Percentiles rank a stretch among this genome's conserved stretches.
These are phyloP conservation scores for Geotrichum restrictum DNA, from an alignment of 1,139 yeast species.

Conservation along the genomic window DNA sequence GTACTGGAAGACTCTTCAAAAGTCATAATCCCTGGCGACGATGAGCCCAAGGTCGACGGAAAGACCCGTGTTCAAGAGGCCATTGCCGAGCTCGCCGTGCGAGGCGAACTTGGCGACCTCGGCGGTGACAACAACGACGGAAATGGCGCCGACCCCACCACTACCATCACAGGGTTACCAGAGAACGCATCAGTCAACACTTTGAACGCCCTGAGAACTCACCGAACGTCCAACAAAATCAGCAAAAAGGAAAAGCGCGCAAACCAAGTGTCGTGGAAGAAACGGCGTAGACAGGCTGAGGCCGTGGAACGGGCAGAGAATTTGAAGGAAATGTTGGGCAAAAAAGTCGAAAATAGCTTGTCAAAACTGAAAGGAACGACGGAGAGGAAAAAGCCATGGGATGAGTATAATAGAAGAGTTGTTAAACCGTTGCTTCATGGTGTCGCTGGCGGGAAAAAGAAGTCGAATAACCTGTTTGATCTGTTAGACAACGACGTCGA, in stretches of 20 bases:
- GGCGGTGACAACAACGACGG: constrained; percentile 21
- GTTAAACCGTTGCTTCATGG: constrained; percentile 8
- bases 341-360: constrained; percentile 32
- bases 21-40: constrained; percentile 1
- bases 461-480: constrained; percentile 15
- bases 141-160: too few relatives aligned
- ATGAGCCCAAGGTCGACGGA: constrained; percentile 25
- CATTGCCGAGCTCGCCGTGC: constrained; percentile 34
- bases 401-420: constrained; percentile 19
- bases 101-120: constrained; percentile 27
- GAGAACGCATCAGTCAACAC: constrained; percentile 7
- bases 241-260: constrained; percentile 18
- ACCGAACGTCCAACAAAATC: neutral
- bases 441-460: constrained; percentile 6
- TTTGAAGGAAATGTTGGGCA: constrained; percentile 31
- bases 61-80: constrained; percentile 33
- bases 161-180: too few relatives aligned
- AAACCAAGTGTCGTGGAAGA: constrained; percentile 28
- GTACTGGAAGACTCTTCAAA: neutral
- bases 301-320: constrained; percentile 33
- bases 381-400: constrained; percentile 29
- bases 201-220: neutral
- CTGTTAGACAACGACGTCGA: constrained; percentile 3
- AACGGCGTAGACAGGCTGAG: constrained; percentile 26
- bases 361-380: constrained; percentile 29